Evolutionary conservation across 2,329 filamentous ascomycete genomes (phyloP), one percentile per base, ranked within the genome.

Genomic region (Cordyceps militaris): DNA sequence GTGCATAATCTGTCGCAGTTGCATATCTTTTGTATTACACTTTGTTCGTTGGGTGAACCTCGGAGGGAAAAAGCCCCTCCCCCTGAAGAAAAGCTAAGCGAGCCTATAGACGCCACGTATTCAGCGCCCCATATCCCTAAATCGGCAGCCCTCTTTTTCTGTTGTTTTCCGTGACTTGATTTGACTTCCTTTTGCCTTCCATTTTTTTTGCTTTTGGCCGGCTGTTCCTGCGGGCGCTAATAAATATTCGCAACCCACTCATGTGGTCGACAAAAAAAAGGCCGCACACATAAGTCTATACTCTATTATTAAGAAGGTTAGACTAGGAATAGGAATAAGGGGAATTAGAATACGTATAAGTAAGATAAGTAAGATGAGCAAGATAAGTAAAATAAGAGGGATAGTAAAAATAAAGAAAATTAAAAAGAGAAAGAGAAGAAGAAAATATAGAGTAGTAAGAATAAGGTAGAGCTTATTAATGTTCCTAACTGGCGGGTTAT

Each of bases 51-150:
- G 26, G 48, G n/a, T 36, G 24, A 36, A 36, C 47, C 14, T 50
- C 26, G 48, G 44, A 38, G 32, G 46, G 9, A 32, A n/a, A 16
- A n/a, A 21, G 42, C 48, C 21, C 34, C 11, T 11, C 34, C 28
- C 51, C 40, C 26, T 34, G 40, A 13, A 34, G 28, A 54, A 44
- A 13, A 28, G 11, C 21, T 47, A 50, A 50, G 38, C 54, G 54
- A 57, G 16, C 54, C 54, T 57, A 57, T 57, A 34, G 19, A 32
- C 42, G 14, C 21, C 19, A 13, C 14, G 26, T 50, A 57, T 50
- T 50, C 3, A 0, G 5, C 26, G 55, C 36, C 55, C 55, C 55
- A 50, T 36, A 57, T 57, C 55, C 46, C 46, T 57, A 57, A 57
- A 50, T 57, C 26, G 54, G 54, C 36, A 57, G 54, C 54, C 36